Conservation (phyloP, 148 eudicot genomes). For the Pharnaceum exiguum region DNA sequence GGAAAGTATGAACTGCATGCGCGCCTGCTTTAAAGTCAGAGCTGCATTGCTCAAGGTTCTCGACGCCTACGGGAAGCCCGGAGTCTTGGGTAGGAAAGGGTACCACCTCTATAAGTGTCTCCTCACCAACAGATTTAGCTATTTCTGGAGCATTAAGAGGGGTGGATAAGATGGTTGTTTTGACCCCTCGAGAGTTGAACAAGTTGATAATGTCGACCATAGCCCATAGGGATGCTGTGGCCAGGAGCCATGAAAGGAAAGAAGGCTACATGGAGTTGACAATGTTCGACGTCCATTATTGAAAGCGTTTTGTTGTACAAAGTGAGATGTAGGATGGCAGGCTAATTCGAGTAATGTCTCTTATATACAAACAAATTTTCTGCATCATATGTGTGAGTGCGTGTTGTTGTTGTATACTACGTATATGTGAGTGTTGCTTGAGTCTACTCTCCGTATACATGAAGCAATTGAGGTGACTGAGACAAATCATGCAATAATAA, state of each 20-base stretch:
- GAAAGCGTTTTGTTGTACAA: no score
- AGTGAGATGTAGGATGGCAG: no score
- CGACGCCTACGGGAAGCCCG: constrained; percentile 28
- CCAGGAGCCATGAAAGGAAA: constrained; percentile 42
- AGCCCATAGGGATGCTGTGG: constrained; percentile 43
- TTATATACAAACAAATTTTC: no score
- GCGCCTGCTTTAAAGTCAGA: constrained; percentile 3
- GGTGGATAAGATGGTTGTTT: constrained; percentile 38
- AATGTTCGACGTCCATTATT: background rate
- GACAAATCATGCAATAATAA: no score
- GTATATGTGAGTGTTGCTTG: no score
- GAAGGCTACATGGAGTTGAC: constrained; percentile 34
- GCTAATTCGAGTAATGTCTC: no score
- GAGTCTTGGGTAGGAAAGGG: constrained; percentile 21
- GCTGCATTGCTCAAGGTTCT: constrained; percentile 12
- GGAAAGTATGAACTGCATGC: background rate
- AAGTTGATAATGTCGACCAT: constrained; percentile 35
- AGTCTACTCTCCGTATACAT: no score
- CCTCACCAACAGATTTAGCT: constrained; percentile 4
- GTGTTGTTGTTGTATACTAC: no score
- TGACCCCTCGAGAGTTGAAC: constrained; percentile 33
- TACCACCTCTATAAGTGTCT: background rate
- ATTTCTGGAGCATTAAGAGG: constrained; percentile 28
- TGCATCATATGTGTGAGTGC: no score
- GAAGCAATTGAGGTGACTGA: no score